phyloP scores from a whole-genome alignment of 139 green algal species.

The Chlorella sorokiniana region DNA sequence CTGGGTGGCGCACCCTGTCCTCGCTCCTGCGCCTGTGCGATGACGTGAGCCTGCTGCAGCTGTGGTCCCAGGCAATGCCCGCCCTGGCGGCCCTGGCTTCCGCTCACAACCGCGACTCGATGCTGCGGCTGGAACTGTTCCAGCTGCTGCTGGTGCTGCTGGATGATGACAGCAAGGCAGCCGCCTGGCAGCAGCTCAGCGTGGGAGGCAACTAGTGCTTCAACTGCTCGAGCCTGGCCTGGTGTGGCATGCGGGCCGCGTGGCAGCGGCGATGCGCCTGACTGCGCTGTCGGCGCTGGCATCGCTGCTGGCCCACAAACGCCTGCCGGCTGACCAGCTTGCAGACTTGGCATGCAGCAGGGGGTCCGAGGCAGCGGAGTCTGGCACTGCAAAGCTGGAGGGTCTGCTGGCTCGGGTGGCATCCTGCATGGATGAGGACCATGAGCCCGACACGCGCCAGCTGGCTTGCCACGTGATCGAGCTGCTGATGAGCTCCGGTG shows the following conservation, averaged over 20 bases:
- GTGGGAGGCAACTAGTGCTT: slow-evolving; percentile 35
- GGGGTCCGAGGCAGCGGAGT: background rate
- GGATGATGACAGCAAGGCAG: slow-evolving; percentile 46
- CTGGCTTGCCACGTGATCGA: slow-evolving; percentile 48
- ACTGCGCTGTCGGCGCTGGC: slow-evolving; percentile 64
- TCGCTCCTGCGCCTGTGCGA: slow-evolving; percentile 59
- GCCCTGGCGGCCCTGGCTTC: slow-evolving; percentile 30
- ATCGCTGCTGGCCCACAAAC: slow-evolving; percentile 52
- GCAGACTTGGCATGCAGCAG: background rate
- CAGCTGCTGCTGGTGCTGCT: slow-evolving; percentile 72
- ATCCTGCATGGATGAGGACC: slow-evolving; percentile 80
- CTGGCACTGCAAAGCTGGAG: background rate
- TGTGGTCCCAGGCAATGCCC: slow-evolving; percentile 41
- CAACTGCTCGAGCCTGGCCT: slow-evolving; percentile 69
- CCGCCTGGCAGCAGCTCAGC: slow-evolving; percentile 22
- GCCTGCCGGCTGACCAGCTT: slow-evolving; percentile 30
- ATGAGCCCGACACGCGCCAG: slow-evolving; percentile 74
- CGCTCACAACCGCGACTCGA: slow-evolving; percentile 50
- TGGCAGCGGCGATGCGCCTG: slow-evolving; percentile 73
- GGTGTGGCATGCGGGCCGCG: slow-evolving; percentile 80
- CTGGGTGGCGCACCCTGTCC: slow-evolving; percentile 48
- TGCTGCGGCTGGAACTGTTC: slow-evolving; percentile 52
- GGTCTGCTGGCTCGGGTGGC: background rate
- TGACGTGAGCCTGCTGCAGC: slow-evolving; percentile 19
- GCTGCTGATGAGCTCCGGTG: slow-evolving; percentile 34